These are phyloP conservation scores for Nakazawaea molendinolei DNA, from an alignment of 805 yeast species.

Conservation along the genomic window DNA sequence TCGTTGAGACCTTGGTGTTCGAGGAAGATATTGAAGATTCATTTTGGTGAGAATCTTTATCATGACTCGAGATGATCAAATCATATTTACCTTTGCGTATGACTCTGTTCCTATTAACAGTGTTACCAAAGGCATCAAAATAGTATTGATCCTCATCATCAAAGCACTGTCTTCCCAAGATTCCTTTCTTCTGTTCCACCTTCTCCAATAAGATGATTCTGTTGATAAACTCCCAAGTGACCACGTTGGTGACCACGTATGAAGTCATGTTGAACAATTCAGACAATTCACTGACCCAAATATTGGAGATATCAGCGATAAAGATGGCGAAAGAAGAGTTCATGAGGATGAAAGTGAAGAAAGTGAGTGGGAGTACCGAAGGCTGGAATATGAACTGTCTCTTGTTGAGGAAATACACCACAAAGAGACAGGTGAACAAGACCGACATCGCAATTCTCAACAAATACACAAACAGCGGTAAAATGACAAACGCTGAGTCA, in stretches of 20 bases:
- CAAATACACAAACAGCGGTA: slow-evolving; percentile 71
- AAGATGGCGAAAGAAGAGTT: slow-evolving; percentile 63
- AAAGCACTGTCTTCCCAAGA: slow-evolving; percentile 67
- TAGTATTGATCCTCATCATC: slow-evolving; percentile 48
- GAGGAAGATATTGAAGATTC: not conserved
- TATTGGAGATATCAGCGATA: slow-evolving; percentile 67
- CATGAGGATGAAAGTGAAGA: slow-evolving; percentile 47
- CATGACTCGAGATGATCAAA: slow-evolving; percentile 10
- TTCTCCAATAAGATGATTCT: slow-evolving; percentile 52
- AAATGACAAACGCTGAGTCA: slow-evolving; percentile 42
- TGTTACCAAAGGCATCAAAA: slow-evolving; percentile 30
- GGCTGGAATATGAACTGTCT: slow-evolving; percentile 40
- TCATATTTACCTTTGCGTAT: slow-evolving; percentile 12
- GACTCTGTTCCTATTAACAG: slow-evolving; percentile 1
- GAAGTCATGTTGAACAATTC: slow-evolving; percentile 69
- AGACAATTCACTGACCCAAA: slow-evolving; percentile 69
- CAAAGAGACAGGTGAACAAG: slow-evolving; percentile 58
- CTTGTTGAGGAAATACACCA: slow-evolving; percentile 48
- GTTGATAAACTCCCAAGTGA: slow-evolving; percentile 85
- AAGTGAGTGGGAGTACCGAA: slow-evolving; percentile 45
- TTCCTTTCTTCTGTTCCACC: slow-evolving; percentile 58
- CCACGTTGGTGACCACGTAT: slow-evolving; percentile 63
- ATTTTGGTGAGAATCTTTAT: slow-evolving; percentile 15
- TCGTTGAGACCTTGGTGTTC: not conserved
- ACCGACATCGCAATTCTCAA: slow-evolving; percentile 66